Percentiles rank a stretch among this genome's conserved stretches.
These are phyloP conservation scores for Mycena albidolilacea DNA, from an alignment of 768 basidiomycete species.

Conservation along the genomic window DNA sequence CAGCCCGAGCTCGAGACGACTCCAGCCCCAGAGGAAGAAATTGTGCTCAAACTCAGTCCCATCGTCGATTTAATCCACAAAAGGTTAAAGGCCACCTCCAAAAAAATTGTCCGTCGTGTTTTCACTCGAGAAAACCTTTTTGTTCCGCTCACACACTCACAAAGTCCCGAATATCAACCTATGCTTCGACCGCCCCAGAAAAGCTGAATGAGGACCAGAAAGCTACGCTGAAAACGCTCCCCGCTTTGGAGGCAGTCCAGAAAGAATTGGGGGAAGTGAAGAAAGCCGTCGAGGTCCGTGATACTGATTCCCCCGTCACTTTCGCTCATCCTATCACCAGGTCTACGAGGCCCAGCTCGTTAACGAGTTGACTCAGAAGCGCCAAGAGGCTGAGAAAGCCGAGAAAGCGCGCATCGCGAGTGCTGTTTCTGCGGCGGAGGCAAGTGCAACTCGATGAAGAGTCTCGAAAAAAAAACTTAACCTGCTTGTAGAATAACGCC, in stretches of 20 bases:
- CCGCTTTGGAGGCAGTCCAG: constrained; percentile 81
- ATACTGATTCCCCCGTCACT: background rate
- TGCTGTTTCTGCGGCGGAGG: constrained; percentile 74
- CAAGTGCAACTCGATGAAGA: constrained; percentile 46
- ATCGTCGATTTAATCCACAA: constrained; percentile 86
- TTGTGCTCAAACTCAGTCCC: constrained; percentile 70
- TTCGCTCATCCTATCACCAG: constrained; percentile 52
- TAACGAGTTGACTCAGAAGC: constrained; percentile 69
- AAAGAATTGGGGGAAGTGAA: constrained; percentile 90
- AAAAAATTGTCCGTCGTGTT: constrained; percentile 81
- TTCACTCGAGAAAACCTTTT: constrained; percentile 3
- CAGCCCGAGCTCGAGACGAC: constrained; percentile 58
- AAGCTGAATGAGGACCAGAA: constrained; percentile 93
- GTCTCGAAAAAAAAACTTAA: background rate
- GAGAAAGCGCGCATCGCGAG: constrained; percentile 69
- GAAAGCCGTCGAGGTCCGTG: constrained; percentile 84
- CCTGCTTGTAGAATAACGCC: constrained; percentile 57
- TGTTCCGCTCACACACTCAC: constrained; percentile 3
- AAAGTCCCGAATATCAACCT: constrained; percentile 81
- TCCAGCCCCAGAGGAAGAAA: constrained; percentile 62
- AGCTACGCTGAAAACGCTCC: constrained; percentile 77
- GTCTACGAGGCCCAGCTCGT: constrained; percentile 73
- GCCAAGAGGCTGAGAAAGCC: constrained; percentile 68
- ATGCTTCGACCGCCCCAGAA: constrained; percentile 75
- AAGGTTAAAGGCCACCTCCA: constrained; percentile 80